These are phyloP conservation scores for Cymbopogon flexuosus DNA, from an alignment of 202 grass and related monocot genomes.

Conservation along the genomic window DNA sequence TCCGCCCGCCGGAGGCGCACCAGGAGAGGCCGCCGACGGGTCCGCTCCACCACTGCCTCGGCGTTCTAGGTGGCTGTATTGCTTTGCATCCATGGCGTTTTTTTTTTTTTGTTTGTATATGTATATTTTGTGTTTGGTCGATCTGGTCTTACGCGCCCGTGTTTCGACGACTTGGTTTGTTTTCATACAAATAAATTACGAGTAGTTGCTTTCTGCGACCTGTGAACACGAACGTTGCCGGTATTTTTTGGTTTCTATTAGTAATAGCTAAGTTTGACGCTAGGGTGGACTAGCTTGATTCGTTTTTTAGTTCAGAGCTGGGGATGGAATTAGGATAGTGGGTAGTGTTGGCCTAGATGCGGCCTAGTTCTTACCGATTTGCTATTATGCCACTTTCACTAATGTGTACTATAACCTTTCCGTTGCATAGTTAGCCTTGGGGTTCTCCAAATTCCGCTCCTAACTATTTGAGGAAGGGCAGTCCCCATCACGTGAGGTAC, in stretches of 20 bases:
- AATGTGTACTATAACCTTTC: background rate
- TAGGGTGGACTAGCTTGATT: background rate
- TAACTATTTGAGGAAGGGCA: background rate
- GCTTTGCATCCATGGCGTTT: no score
- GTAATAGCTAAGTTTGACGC: background rate
- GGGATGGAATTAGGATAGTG: conserved; percentile 25
- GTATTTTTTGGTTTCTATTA: conserved; percentile 1
- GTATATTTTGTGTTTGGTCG: no score
- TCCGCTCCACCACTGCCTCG: conserved; percentile 69
- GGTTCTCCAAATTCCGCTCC: background rate
- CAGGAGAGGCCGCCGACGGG: conserved; percentile 47
- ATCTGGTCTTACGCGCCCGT: no score
- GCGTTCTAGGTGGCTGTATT: conserved; percentile 49
- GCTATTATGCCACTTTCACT: background rate
- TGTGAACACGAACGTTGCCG: background rate
- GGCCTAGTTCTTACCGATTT: conserved; percentile 16
- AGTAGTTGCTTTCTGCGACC: background rate
- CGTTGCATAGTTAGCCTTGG: background rate
- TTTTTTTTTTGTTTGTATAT: no score
- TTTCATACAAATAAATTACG: no score
- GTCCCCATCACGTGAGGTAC: conserved; percentile 9
- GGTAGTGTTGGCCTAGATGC: conserved; percentile 34
- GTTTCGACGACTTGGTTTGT: no score
- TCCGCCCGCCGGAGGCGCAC: conserved; percentile 45
- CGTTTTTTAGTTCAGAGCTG: background rate